phyloP scores from a whole-genome alignment of 2,329 filamentous ascomycete species.

The Penicillium sp. region DNA sequence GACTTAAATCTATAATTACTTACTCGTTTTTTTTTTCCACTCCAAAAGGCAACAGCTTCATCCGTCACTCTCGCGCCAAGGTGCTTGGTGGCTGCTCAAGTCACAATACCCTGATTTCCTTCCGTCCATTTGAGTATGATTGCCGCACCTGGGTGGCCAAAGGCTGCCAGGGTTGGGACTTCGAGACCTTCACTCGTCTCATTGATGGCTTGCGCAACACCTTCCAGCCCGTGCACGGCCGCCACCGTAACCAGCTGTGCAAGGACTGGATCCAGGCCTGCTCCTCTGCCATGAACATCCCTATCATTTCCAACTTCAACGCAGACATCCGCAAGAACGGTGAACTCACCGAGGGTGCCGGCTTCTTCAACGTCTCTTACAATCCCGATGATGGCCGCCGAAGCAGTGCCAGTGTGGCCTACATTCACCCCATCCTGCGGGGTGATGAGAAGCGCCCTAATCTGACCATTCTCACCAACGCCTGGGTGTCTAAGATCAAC shows the following conservation, averaged over 20 bases:
- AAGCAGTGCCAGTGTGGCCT: slow-evolving; percentile 84
- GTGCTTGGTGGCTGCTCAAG: slow-evolving; percentile 90
- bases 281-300: slow-evolving; percentile 75
- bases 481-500: slow-evolving; percentile 82
- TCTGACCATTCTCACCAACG: slow-evolving; percentile 81
- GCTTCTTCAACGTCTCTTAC: slow-evolving; percentile 89
- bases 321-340: slow-evolving; percentile 74
- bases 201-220: slow-evolving; percentile 84
- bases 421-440: slow-evolving; percentile 86
- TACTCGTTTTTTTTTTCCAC: background rate
- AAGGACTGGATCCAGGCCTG: slow-evolving; percentile 85
- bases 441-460: slow-evolving; percentile 82
- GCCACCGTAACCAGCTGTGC: slow-evolving; percentile 87
- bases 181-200: slow-evolving; percentile 78
- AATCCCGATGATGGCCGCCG: slow-evolving; percentile 84
- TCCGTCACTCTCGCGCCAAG: slow-evolving; percentile 89
- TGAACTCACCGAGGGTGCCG: slow-evolving; percentile 71
- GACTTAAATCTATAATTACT: background rate
- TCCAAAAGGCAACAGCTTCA: slow-evolving; percentile 76
- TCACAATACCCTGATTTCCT: slow-evolving; percentile 92
- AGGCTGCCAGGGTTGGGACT: slow-evolving; percentile 83
- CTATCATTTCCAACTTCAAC: slow-evolving; percentile 84
- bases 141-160: slow-evolving; percentile 78
- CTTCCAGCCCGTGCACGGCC: slow-evolving; percentile 82
- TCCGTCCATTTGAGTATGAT: slow-evolving; percentile 88